phyloP scores from a whole-genome alignment of 2,329 filamentous ascomycete genomes.

The Grosmannia serpens region DNA sequence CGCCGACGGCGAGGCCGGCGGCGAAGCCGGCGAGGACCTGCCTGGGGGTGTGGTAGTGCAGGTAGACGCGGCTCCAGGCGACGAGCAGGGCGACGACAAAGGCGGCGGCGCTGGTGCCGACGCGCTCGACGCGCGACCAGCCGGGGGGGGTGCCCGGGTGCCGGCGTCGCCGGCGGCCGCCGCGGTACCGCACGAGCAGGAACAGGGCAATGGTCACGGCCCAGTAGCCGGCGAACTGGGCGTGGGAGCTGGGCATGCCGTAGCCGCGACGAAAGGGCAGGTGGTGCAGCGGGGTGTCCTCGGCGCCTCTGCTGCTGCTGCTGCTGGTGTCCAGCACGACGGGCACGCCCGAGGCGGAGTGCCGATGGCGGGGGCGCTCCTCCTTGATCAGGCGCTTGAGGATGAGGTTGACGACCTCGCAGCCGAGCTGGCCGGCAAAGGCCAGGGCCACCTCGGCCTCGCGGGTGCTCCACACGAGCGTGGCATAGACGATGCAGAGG shows the following conservation, averaged over 20 bases:
- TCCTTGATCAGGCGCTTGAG: slow-evolving; percentile 89
- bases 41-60: slow-evolving; percentile 81
- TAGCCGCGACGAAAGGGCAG: slow-evolving; percentile 46
- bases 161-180: slow-evolving; percentile 23
- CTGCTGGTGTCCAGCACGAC: not conserved
- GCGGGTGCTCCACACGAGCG: slow-evolving; percentile 80
- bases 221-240: slow-evolving; percentile 92
- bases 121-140: slow-evolving; percentile 50
- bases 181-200: slow-evolving; percentile 64
- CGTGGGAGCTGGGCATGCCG: slow-evolving; percentile 91
- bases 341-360: slow-evolving; percentile 44
- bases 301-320: not conserved
- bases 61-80: slow-evolving; percentile 73
- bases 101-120: slow-evolving; percentile 40
- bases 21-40: slow-evolving; percentile 75
- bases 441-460: slow-evolving; percentile 83
- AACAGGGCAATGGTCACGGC: slow-evolving; percentile 75
- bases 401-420: slow-evolving; percentile 81
- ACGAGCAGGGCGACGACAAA: slow-evolving; percentile 54
- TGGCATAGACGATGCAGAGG: slow-evolving; percentile 80
- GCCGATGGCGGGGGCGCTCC: slow-evolving; percentile 70
- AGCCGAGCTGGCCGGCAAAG: slow-evolving; percentile 83
- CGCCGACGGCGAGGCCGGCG: slow-evolving; percentile 59
- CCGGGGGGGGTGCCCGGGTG: slow-evolving; percentile 15
- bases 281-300: not conserved